A percentile compares a stretch with the other conserved stretches of the same genome.
These are phyloP conservation scores for Fusarium sp. DNA, from an alignment of 2,329 filamentous ascomycete species.

Conservation along the genomic window DNA sequence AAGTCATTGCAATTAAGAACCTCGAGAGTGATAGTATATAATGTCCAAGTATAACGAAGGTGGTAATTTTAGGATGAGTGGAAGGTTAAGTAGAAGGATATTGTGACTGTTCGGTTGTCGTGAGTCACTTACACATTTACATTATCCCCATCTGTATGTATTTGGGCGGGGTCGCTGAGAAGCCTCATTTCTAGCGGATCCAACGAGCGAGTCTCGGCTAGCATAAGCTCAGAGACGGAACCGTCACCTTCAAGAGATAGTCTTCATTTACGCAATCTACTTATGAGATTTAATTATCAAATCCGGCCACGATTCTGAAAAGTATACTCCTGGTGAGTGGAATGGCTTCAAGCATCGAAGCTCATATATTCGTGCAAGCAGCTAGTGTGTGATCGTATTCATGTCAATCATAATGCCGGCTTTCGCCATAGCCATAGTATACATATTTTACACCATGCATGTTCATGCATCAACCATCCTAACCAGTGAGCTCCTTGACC, in stretches of 20 bases:
- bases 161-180: slow-evolving; percentile 1
- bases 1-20: slow-evolving; percentile 44
- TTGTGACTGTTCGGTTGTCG: background rate
- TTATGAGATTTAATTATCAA: background rate
- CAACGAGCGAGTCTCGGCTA: background rate
- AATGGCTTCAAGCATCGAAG: background rate
- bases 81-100: background rate
- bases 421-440: slow-evolving; percentile 38
- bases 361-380: slow-evolving; percentile 17
- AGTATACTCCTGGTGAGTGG: background rate
- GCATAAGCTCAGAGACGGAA: background rate
- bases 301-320: background rate
- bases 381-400: slow-evolving; percentile 22
- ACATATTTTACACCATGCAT: slow-evolving; percentile 45
- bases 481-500: slow-evolving; percentile 65
- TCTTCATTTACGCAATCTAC: background rate
- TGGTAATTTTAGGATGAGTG: background rate
- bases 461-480: slow-evolving; percentile 4
- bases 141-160: slow-evolving; percentile 14
- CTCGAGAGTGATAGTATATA: background rate
- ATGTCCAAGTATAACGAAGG: background rate
- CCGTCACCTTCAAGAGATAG: background rate
- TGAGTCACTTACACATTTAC: slow-evolving; percentile 38
- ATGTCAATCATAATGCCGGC: slow-evolving; percentile 13
- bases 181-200: background rate